A percentile compares a stretch with the other conserved stretches of the same genome.
phyloP scores from a whole-genome alignment of 176 grass and related monocot genomes.

The Eleusine indica region DNA sequence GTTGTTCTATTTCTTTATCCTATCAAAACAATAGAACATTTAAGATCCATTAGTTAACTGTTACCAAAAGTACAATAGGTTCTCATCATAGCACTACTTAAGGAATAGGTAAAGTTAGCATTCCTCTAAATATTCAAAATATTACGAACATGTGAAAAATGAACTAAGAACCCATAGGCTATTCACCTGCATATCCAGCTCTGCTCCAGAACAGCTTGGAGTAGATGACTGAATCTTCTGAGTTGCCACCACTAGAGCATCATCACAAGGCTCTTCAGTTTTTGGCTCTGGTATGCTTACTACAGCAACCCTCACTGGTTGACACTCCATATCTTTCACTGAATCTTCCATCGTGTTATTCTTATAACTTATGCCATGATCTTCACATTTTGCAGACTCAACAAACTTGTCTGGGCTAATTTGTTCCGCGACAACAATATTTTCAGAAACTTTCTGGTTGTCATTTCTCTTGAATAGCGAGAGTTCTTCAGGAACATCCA shows the following conservation, averaged over 20 bases:
- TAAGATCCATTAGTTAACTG: not conserved
- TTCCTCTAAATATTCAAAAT: not conserved
- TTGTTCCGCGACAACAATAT: constrained; percentile 27
- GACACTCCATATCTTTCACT: constrained; percentile 15
- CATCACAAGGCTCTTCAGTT: constrained; percentile 33
- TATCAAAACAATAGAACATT: constrained; percentile 36
- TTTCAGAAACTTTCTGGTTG: constrained; percentile 31
- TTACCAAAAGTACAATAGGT: constrained; percentile 12
- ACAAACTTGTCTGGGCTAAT: constrained; percentile 8
- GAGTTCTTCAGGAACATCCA: constrained; percentile 71
- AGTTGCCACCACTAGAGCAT: constrained; percentile 28
- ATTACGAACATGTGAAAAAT: constrained; percentile 10
- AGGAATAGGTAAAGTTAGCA: constrained; percentile 19
- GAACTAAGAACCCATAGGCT: not conserved
- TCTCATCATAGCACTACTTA: constrained; percentile 1
- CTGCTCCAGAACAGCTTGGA: constrained; percentile 37
- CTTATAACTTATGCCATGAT: constrained; percentile 5
- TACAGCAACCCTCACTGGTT: constrained; percentile 28
- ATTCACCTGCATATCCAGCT: constrained; percentile 50
- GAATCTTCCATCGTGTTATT: constrained; percentile 22
- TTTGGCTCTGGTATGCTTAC: constrained; percentile 20
- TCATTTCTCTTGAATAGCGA: constrained; percentile 60
- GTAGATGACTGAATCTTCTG: constrained; percentile 38
- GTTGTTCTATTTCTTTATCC: constrained; percentile 46
- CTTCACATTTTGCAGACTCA: constrained; percentile 26